Percentiles rank a stretch among this genome's conserved stretches.
phyloP scores from a whole-genome alignment of 495 filamentous ascomycete genomes.

The Penicillium dipodomyicola region DNA sequence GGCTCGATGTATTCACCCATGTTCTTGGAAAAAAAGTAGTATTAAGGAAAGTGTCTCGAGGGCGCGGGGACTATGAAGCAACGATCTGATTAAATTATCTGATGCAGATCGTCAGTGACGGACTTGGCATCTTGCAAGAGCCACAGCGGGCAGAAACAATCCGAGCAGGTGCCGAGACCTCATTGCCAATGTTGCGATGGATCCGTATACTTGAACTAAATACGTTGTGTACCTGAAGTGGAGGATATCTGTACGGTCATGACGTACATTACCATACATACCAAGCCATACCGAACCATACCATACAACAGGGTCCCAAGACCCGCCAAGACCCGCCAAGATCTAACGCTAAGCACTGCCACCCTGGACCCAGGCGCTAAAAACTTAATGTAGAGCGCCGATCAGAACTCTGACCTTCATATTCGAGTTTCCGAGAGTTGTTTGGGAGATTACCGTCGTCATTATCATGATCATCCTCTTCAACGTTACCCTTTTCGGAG shows the following conservation, averaged over 20 bases:
- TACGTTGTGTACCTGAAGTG: too few relatives aligned
- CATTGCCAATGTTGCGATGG: background rate
- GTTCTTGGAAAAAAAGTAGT: background rate
- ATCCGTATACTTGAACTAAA: background rate
- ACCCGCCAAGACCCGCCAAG: slow-evolving; percentile 1
- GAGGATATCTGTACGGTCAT: background rate
- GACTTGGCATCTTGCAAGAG: background rate
- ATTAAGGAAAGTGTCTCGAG: background rate
- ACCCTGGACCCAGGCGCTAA: background rate
- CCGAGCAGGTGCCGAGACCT: slow-evolving; percentile 1
- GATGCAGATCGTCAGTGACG: background rate
- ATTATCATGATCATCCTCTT: background rate
- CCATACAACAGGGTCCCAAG: background rate
- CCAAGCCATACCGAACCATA: background rate
- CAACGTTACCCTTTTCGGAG: background rate
- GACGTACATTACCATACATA: background rate
- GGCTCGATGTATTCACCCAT: slow-evolving; percentile 7
- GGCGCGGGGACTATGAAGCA: background rate
- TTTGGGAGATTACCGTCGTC: background rate
- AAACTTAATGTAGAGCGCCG: background rate
- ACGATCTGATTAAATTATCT: slow-evolving; percentile 1
- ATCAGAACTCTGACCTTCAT: background rate
- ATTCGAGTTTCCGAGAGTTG: background rate
- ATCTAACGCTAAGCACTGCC: background rate
- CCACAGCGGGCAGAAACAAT: background rate